phyloP scores from a whole-genome alignment of 768 basidiomycete species.

The Cystobasidium tubakii region DNA sequence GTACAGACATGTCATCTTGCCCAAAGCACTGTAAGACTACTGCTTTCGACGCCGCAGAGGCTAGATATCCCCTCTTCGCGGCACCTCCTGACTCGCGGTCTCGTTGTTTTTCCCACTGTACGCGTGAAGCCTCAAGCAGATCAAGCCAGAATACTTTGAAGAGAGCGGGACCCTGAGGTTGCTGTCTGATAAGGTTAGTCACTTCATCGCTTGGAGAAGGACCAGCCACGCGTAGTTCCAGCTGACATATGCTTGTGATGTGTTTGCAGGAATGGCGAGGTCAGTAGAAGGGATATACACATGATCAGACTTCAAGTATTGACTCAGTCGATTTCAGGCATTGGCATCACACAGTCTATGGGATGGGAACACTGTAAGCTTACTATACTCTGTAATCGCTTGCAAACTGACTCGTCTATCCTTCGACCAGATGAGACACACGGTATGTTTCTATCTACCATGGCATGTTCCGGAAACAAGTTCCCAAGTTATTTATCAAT shows the following conservation, averaged over 20 bases:
- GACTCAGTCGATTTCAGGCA: slow-evolving; percentile 6
- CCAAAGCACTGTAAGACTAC: slow-evolving; percentile 28
- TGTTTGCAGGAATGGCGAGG: slow-evolving; percentile 30
- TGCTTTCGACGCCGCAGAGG: neutral
- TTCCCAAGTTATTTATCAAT: too few species aligned
- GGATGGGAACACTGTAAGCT: slow-evolving; percentile 32
- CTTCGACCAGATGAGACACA: slow-evolving; percentile 1
- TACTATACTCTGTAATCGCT: neutral
- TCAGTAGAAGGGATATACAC: neutral
- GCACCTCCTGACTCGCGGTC: neutral
- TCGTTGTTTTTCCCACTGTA: slow-evolving; percentile 3
- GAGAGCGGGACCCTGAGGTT: slow-evolving; percentile 25
- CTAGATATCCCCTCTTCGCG: too few species aligned
- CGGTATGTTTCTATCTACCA: neutral
- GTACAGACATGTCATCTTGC: slow-evolving; percentile 35
- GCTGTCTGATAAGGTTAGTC: slow-evolving; percentile 22
- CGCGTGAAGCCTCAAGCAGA: slow-evolving; percentile 30
- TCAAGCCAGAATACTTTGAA: slow-evolving; percentile 38
- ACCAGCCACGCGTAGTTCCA: neutral
- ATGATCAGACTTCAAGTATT: neutral
- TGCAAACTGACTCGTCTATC: neutral
- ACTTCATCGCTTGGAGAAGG: neutral
- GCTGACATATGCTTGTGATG: neutral
- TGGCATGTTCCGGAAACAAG: too few species aligned
- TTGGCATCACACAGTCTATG: slow-evolving; percentile 35